Conservation (phyloP, 345 rosid genomes). For the Lenwebbia sp. region DNA sequence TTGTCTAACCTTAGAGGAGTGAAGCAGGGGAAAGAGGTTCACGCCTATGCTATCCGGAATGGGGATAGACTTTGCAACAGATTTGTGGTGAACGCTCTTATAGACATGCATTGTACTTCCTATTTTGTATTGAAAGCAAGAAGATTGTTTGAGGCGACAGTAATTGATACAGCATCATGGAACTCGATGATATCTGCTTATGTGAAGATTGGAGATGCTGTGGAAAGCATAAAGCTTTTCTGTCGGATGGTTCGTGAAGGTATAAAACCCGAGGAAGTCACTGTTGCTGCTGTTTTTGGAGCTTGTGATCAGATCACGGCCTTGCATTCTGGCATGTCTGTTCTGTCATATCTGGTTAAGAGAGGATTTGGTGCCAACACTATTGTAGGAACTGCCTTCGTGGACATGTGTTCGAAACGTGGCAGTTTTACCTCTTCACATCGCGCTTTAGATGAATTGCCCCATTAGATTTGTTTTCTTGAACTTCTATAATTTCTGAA, state of each 20-base stretch:
- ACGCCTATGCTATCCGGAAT: slow-evolving; percentile 9
- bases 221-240: slow-evolving; percentile 16
- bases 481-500: slow-evolving; percentile 17
- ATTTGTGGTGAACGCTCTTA: slow-evolving; percentile 11
- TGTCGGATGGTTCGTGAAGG: slow-evolving; percentile 13
- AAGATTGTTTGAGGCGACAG: slow-evolving; percentile 7
- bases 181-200: slow-evolving; percentile 16
- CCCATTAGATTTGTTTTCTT: slow-evolving; percentile 3
- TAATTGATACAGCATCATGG: slow-evolving; percentile 11
- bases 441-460: slow-evolving; percentile 6
- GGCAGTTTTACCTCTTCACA: slow-evolving; percentile 11
- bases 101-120: slow-evolving; percentile 10
- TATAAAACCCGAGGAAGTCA: slow-evolving; percentile 6
- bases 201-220: slow-evolving; percentile 4
- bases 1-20: neutral
- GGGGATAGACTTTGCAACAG: neutral
- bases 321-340: slow-evolving; percentile 16
- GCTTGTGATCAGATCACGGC: slow-evolving; percentile 15
- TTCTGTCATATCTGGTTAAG: slow-evolving; percentile 10
- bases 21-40: slow-evolving; percentile 8
- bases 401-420: slow-evolving; percentile 16
- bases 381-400: slow-evolving; percentile 9
- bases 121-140: slow-evolving; percentile 4
- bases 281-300: slow-evolving; percentile 10
- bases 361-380: slow-evolving; percentile 4